phyloP scores from a whole-genome alignment of 2,329 filamentous ascomycete genomes.

The Tolypocladium guangdongense region DNA sequence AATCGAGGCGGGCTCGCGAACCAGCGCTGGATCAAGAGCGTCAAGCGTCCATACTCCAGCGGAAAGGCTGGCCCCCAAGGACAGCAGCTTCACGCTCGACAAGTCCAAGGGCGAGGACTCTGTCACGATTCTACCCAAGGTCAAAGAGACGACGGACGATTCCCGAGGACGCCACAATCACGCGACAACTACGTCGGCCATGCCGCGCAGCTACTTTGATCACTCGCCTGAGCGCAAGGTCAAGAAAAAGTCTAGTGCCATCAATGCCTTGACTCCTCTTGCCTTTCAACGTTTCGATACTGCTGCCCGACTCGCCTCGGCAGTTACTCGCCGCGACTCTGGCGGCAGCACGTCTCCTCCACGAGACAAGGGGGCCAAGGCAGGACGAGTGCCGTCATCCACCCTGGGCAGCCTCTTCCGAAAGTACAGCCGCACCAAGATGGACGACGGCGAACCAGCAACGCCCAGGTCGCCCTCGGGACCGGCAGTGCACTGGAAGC shows the following conservation, averaged over 20 bases:
- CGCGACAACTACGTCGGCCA: neutral
- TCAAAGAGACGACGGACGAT: neutral
- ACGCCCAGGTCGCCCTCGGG: neutral
- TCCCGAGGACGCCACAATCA: neutral
- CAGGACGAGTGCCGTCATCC: constrained; percentile 11
- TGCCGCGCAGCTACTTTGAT: constrained; percentile 1
- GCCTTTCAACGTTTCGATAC: constrained; percentile 1
- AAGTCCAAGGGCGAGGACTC: constrained; percentile 9
- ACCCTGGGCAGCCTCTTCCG: constrained; percentile 14
- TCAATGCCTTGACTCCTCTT: neutral
- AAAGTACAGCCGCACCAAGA: constrained; percentile 12
- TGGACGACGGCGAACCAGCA: neutral
- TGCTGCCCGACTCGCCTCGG: neutral
- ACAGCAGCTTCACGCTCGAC: constrained; percentile 13
- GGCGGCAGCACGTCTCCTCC: constrained; percentile 6
- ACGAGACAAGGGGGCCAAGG: neutral
- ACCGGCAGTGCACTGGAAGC: neutral
- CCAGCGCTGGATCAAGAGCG: neutral
- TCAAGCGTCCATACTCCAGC: neutral
- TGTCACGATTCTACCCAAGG: constrained; percentile 10
- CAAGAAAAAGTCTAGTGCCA: neutral
- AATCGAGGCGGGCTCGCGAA: neutral
- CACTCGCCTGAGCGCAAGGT: constrained; percentile 1
- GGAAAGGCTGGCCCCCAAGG: neutral
- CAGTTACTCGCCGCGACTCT: neutral